Conservation (phyloP, 148 eudicot species). For the Hydrangea macrophylla region DNA sequence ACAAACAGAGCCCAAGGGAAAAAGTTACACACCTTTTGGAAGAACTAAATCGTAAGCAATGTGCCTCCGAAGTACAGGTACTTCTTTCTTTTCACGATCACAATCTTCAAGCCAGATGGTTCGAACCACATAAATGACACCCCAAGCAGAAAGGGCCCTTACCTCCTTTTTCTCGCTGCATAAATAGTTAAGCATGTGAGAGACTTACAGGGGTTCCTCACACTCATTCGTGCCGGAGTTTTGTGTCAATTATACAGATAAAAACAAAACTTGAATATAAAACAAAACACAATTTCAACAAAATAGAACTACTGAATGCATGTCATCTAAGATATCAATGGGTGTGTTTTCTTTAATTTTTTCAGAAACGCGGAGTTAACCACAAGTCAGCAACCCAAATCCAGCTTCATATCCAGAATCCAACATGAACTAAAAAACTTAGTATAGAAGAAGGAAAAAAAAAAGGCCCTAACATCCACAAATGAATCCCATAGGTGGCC, state of each 20-base stretch:
- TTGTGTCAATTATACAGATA: background rate
- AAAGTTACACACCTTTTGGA: slow-evolving; percentile 81
- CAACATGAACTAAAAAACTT: background rate
- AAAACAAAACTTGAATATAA: background rate
- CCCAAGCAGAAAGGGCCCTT: slow-evolving; percentile 83
- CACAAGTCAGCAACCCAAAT: background rate
- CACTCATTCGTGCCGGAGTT: background rate
- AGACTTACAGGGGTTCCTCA: background rate
- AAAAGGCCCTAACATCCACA: too few relatives aligned
- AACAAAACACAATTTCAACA: background rate
- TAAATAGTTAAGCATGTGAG: slow-evolving; percentile 19
- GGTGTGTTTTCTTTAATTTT: too few relatives aligned
- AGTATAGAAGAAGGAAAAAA: too few relatives aligned
- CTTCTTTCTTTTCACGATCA: slow-evolving; percentile 72
- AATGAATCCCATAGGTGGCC: too few relatives aligned
- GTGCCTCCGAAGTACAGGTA: slow-evolving; percentile 73
- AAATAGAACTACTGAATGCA: background rate
- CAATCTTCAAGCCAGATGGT: slow-evolving; percentile 88
- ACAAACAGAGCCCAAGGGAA: too few relatives aligned
- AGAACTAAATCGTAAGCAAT: slow-evolving; percentile 79
- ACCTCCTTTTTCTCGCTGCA: slow-evolving; percentile 81
- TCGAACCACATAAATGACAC: slow-evolving; percentile 66
- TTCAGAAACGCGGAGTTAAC: background rate
- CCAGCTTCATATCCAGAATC: background rate
- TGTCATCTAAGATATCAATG: background rate